Evolutionary conservation across 441 rosid genomes (phyloP).

Genomic region (Populus hybrid): DNA sequence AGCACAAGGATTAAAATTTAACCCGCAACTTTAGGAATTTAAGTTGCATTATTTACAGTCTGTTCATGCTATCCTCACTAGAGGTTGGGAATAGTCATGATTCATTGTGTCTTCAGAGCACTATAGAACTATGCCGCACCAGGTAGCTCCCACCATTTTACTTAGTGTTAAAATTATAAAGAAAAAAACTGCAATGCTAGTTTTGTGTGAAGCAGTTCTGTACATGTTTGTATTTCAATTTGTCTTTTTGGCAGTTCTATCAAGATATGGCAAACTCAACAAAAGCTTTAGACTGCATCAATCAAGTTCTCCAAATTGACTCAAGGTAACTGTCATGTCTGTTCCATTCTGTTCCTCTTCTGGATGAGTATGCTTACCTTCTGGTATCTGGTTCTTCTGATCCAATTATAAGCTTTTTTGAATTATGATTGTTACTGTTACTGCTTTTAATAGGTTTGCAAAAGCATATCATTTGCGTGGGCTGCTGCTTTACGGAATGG

Average conservation of each 20-base stretch:
- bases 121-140: not conserved
- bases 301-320: slow-evolving; percentile 70
- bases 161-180: not conserved
- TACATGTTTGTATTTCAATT: slow-evolving; percentile 8
- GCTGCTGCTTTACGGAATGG: slow-evolving; percentile 83
- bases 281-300: slow-evolving; percentile 79
- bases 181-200: not conserved
- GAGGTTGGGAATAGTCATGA: not conserved
- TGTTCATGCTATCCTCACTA: not conserved
- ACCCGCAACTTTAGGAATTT: not conserved
- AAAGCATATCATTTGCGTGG: slow-evolving; percentile 95
- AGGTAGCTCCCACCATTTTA: not conserved
- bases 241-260: slow-evolving; percentile 59
- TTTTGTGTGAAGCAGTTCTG: slow-evolving; percentile 13
- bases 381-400: slow-evolving; percentile 15
- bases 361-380: slow-evolving; percentile 15
- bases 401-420: slow-evolving; percentile 1
- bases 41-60: not conserved
- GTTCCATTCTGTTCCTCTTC: slow-evolving; percentile 19
- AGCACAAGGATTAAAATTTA: not conserved
- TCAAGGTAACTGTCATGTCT: slow-evolving; percentile 46
- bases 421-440: slow-evolving; percentile 11
- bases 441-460: slow-evolving; percentile 56
- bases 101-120: not conserved
- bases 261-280: slow-evolving; percentile 74